Base-by-base conservation (phyloP, 1,284 basidiomycete genomes). In the Leccinum pallidistipes region DNA sequence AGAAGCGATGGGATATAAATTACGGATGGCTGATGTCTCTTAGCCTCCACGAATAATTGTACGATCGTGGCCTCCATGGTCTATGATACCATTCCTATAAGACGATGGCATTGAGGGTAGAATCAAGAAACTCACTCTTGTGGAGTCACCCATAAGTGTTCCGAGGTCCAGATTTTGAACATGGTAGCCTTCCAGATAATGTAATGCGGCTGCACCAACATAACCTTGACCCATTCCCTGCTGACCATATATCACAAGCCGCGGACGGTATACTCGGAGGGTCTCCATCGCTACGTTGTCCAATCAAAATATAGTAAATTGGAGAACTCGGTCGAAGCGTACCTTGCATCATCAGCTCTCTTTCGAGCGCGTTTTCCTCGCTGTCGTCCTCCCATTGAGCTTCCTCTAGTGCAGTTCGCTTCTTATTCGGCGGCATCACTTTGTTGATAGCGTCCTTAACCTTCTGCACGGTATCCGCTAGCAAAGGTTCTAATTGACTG, bases 21-120 rank as follows among this genome's bases (percentile, higher is more conserved):
- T 49, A 99, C 89, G 0, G 95, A 96, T 0, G 97, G 97, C 69
- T 98, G 96, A 73, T 98, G 94, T 32, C 97, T 88, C 74, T 98
- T 98, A 0, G 97, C 97, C 75, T 99, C 97, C 18, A 96, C 86
- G 69, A 99, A 98, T n/a, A 98, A 83, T 69, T 98, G 97, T 2
- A 98, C 94, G 60, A 98, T 89, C 2, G 92, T 89, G 1, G 97
- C 92, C 77, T 99, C 97, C 3, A 89, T 80, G 3, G 95, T 95
- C 92, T 95, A 65, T 14, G 24, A 31, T 3, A 45, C 3, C 36
- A 36, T 16, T 40, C 12, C 12, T 45, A 53, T 60, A n/a, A 60
- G 34, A 60, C 58, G 34, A 52, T 11, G 24, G 32, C n/a, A 29
- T 58, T n/a, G 34, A 27, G 9, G 11, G 58, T 2, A 56, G 34